Conservation (phyloP, 2,329 filamentous ascomycete species). For the Ophiognomonia clavigignenti-juglandacearum region DNA sequence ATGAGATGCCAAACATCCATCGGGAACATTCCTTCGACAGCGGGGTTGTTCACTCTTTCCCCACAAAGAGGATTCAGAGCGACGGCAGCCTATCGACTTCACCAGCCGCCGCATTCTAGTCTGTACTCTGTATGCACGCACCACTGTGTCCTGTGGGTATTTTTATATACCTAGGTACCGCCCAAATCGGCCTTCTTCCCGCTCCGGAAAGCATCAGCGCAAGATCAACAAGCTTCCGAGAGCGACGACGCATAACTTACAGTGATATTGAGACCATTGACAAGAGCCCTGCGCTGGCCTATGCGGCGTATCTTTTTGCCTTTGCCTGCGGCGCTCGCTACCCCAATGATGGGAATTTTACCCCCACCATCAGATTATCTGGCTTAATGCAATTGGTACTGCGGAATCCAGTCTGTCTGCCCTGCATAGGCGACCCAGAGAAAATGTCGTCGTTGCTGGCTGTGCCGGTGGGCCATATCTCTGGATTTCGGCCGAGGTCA, state of each 20-base stretch:
- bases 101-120: neutral
- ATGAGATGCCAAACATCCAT: neutral
- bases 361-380: too few species aligned
- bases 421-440: neutral
- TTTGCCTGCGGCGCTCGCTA: too few species aligned
- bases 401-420: too few species aligned
- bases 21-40: neutral
- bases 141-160: neutral
- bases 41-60: neutral
- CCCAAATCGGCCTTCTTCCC: too few species aligned
- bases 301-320: too few species aligned
- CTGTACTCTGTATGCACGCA: neutral
- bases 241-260: too few species aligned
- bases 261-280: too few species aligned
- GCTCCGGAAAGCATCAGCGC: too few species aligned
- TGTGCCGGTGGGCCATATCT: neutral
- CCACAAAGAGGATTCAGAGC: neutral
- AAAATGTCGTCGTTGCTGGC: neutral
- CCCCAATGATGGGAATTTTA: too few species aligned
- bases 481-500: conserved; percentile 24
- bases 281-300: too few species aligned
- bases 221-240: too few species aligned
- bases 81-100: neutral
- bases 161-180: neutral
- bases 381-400: too few species aligned